Base-by-base conservation (phyloP, 2,329 filamentous ascomycete genomes). In the Exophiala xenobiotica region DNA sequence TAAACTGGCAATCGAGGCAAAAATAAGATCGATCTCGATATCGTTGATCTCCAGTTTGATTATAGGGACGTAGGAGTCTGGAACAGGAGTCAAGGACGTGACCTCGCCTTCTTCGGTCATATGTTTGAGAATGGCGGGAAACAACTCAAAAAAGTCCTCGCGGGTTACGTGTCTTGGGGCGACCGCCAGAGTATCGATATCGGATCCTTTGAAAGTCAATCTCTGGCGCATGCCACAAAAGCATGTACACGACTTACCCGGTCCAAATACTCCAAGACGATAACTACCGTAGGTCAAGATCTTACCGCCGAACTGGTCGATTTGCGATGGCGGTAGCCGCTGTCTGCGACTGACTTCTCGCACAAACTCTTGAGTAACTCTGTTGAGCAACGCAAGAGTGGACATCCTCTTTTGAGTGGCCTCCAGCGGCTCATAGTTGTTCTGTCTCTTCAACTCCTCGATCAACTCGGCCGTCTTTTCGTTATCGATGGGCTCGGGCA, bases 261-360 rank as follows among this genome's bases (percentile, higher is more conserved):
- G 93, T 4, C 91, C 91, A 69, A 88, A 96, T 19, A 97, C 93
- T 54, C 93, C 93, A 9, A 99, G 78, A 31, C 91, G 86, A 70
- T 92, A 99, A 71, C 93, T 97, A 58, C 93, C 93, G 69, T 93
- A 99, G 1, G 92, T 95, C 69, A 95, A 96, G 61, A 99, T 85
- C 73, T 92, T 93, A 59, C 91, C 93, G 46, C 91, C 88, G 4
- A 91, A 88, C 65, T 87, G 85, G 61, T 91, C 88, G 39, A 93
- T 81, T 39, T 93, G 81, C 24, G 85, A 83, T 37, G 88, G 81
- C 39, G 90, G 86, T 44, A 92, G 78, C 44, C 79, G 85, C 68
- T 87, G 90, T 64, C 82, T 79, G 59, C 79, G 78, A 59, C 89
- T 88, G 7, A 96, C 90, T 58, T 83, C 79, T 68, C 85, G 85